These are phyloP conservation scores for Carex sylvatica DNA, from an alignment of 202 grass and related monocot genomes.

Conservation along the genomic window DNA sequence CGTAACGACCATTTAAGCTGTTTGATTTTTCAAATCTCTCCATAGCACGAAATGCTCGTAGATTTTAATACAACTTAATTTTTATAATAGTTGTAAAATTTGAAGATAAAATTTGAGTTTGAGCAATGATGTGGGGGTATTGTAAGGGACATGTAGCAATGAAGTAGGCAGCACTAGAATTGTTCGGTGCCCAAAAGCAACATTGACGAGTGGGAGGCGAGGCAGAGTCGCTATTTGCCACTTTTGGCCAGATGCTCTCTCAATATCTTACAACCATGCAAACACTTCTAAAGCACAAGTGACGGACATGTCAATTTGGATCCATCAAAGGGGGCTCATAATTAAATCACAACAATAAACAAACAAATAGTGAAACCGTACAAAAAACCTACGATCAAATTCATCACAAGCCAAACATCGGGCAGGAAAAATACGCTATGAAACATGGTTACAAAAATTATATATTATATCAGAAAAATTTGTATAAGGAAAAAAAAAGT, in stretches of 20 bases:
- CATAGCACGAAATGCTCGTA: too few relatives aligned
- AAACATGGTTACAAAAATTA: too few relatives aligned
- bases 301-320: neutral
- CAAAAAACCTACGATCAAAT: neutral
- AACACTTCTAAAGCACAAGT: neutral
- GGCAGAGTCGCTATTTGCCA: conserved; percentile 1
- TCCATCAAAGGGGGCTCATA: neutral
- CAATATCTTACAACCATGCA: conserved; percentile 8
- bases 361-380: neutral
- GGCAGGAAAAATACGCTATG: too few relatives aligned
- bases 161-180: neutral
- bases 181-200: conserved; percentile 10
- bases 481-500: too few relatives aligned
- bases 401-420: too few relatives aligned
- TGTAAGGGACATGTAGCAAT: neutral
- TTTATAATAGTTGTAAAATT: too few relatives aligned
- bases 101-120: neutral
- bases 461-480: too few relatives aligned
- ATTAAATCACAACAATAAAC: neutral
- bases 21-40: too few relatives aligned
- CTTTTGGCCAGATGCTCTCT: conserved; percentile 20
- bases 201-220: conserved; percentile 5
- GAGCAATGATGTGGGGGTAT: neutral
- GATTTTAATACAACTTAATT: too few relatives aligned
- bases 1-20: too few relatives aligned